phyloP scores from a whole-genome alignment of 2,329 filamentous ascomycete genomes.

The Xylariales sp. region DNA sequence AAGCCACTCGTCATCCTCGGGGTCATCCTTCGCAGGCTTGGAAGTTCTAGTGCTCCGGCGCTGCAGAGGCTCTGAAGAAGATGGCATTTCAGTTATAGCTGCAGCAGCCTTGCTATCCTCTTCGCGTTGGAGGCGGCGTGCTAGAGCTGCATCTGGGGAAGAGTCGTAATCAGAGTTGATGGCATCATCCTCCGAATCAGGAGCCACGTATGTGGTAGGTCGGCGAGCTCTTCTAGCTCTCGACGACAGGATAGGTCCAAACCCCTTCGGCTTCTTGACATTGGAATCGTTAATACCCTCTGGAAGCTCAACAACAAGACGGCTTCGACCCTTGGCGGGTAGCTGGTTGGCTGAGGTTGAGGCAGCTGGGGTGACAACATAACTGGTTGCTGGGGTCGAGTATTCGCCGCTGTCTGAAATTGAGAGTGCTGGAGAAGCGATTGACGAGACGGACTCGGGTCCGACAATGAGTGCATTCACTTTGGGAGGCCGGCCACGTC shows the following conservation, averaged over 20 bases:
- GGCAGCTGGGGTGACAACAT: slow-evolving; percentile 33
- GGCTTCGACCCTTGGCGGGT: slow-evolving; percentile 12
- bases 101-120: slow-evolving; percentile 15
- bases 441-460: slow-evolving; percentile 29
- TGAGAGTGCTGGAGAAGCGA: slow-evolving; percentile 26
- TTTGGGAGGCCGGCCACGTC: slow-evolving; percentile 26
- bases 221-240: slow-evolving; percentile 20
- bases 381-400: slow-evolving; percentile 40
- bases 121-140: slow-evolving; percentile 21
- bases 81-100: slow-evolving; percentile 7
- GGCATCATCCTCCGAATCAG: slow-evolving; percentile 21
- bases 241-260: slow-evolving; percentile 10
- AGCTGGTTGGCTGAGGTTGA: slow-evolving; percentile 17
- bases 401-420: slow-evolving; percentile 31
- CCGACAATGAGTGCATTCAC: slow-evolving; percentile 14
- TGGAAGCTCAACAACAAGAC: slow-evolving; percentile 30
- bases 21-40: not conserved
- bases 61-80: slow-evolving; percentile 2
- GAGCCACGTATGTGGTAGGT: slow-evolving; percentile 7
- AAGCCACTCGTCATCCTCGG: slow-evolving; percentile 5
- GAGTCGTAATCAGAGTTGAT: slow-evolving; percentile 6
- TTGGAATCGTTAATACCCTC: slow-evolving; percentile 37
- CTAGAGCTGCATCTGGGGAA: slow-evolving; percentile 12
- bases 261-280: slow-evolving; percentile 27
- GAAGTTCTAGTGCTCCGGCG: slow-evolving; percentile 12